A percentile compares a stretch with the other conserved stretches of the same genome.
Conservation (phyloP, 331 rosid species). For the Acacia pycnantha region DNA sequence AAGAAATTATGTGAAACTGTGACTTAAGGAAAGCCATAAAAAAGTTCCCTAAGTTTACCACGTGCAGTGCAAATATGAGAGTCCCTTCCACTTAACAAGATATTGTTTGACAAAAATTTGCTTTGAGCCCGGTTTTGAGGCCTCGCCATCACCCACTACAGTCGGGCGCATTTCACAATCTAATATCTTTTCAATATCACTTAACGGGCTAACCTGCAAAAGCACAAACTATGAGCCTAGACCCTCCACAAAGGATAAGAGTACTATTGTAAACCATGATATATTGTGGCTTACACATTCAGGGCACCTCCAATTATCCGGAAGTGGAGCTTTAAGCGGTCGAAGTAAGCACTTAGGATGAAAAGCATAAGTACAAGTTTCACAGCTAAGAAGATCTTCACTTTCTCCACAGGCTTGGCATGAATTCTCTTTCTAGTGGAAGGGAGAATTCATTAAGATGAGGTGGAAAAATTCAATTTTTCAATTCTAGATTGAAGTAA, state of each 20-base stretch:
- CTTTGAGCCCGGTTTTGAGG: conserved; percentile 69
- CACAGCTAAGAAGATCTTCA: conserved; percentile 75
- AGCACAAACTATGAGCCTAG: conserved; percentile 11
- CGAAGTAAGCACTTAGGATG: conserved; percentile 90
- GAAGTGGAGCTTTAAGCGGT: conserved; percentile 65
- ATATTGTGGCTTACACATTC: conserved; percentile 75
- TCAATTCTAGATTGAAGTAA: conserved; percentile 7
- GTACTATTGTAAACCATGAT: conserved; percentile 22
- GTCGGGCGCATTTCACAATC: conserved; percentile 97
- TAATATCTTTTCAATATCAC: conserved; percentile 85
- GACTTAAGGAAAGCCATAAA: conserved; percentile 10
- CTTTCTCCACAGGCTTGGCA: conserved; percentile 96
- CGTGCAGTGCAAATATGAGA: conserved; percentile 85
- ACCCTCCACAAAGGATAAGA: conserved; percentile 19
- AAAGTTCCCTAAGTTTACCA: conserved; percentile 58
- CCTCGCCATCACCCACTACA: conserved; percentile 68
- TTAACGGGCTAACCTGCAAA: conserved; percentile 91
- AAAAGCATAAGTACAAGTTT: conserved; percentile 82
- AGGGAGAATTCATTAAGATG: conserved; percentile 16
- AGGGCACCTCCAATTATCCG: conserved; percentile 89
- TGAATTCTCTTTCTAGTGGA: conserved; percentile 74
- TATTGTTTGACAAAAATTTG: conserved; percentile 94
- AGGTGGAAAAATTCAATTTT: background rate
- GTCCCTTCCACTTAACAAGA: conserved; percentile 97
- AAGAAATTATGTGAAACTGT: conserved; percentile 15